Conservation (phyloP, 2,329 filamentous ascomycete species). For the Verticillium longisporum region DNA sequence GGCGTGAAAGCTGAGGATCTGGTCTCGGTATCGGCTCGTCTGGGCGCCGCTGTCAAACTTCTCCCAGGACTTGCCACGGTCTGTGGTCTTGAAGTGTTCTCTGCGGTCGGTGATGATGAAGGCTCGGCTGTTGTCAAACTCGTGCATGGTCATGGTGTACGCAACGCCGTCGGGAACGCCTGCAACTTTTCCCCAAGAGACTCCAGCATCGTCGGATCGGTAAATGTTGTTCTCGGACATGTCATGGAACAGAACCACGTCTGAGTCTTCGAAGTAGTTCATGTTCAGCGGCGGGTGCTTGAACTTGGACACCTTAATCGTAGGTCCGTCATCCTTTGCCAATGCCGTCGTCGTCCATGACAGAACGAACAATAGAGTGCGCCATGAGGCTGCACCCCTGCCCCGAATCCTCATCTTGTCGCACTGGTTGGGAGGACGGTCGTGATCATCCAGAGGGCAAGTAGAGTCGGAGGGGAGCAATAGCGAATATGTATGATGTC, state of each 20-base stretch:
- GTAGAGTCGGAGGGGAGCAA: not conserved
- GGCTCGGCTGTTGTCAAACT: constrained; percentile 70
- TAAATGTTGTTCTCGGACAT: constrained; percentile 57
- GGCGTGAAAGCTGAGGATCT: constrained; percentile 71
- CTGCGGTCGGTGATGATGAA: constrained; percentile 66
- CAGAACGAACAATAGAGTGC: constrained; percentile 35
- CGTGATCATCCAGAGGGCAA: constrained; percentile 33
- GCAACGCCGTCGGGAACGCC: constrained; percentile 58
- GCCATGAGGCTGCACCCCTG: constrained; percentile 39
- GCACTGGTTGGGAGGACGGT: constrained; percentile 18
- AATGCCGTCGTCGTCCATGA: constrained; percentile 29
- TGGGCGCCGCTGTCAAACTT: constrained; percentile 58
- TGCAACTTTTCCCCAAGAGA: constrained; percentile 62
- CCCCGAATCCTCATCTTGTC: constrained; percentile 49
- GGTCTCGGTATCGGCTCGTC: constrained; percentile 45
- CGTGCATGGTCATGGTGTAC: constrained; percentile 64
- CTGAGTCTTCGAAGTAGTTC: constrained; percentile 87
- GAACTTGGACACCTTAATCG: constrained; percentile 59
- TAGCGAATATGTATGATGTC: not conserved
- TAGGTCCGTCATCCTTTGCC: constrained; percentile 56
- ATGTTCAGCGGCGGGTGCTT: constrained; percentile 60
- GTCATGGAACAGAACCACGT: constrained; percentile 73
- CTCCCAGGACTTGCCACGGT: constrained; percentile 77
- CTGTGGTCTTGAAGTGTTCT: constrained; percentile 75
- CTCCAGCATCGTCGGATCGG: constrained; percentile 75